phyloP scores from a whole-genome alignment of 2,329 filamentous ascomycete genomes.

The Leptographium wingfieldii region DNA sequence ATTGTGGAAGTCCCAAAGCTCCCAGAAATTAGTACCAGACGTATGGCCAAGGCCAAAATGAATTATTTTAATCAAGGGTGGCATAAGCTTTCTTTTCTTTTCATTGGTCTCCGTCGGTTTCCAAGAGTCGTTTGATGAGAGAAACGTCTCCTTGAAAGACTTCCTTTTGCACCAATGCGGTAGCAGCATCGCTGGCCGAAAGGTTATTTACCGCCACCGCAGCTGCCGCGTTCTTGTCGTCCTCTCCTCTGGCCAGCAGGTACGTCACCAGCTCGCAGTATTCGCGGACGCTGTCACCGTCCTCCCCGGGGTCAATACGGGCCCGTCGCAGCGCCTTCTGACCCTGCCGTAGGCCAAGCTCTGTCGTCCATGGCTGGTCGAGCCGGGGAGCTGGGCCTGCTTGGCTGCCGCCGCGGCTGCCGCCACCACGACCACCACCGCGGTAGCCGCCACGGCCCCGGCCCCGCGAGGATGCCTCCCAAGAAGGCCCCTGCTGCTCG shows the following conservation, averaged over 20 bases:
- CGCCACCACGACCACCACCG: background rate
- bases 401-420: background rate
- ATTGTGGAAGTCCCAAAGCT: too few species aligned
- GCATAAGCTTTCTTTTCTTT: background rate
- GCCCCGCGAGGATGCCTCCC: background rate
- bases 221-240: conserved; percentile 16
- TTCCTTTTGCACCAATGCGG: conserved; percentile 28
- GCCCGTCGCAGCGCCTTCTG: conserved; percentile 39
- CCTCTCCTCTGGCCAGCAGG: conserved; percentile 23
- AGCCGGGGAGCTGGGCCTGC: background rate
- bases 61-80: background rate
- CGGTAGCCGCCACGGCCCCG: background rate
- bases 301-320: conserved; percentile 35
- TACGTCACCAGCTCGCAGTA: conserved; percentile 45
- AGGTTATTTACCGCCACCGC: conserved; percentile 17
- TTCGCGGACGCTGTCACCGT: conserved; percentile 47
- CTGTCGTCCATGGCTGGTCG: conserved; percentile 38
- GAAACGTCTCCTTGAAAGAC: conserved; percentile 36
- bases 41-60: background rate
- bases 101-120: conserved; percentile 26
- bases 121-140: conserved; percentile 36
- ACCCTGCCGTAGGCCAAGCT: conserved; percentile 44
- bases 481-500: background rate
- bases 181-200: background rate
- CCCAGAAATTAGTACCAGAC: background rate